Conservation (phyloP, 2,329 filamentous ascomycete genomes). For the Talaromyces sp. region DNA sequence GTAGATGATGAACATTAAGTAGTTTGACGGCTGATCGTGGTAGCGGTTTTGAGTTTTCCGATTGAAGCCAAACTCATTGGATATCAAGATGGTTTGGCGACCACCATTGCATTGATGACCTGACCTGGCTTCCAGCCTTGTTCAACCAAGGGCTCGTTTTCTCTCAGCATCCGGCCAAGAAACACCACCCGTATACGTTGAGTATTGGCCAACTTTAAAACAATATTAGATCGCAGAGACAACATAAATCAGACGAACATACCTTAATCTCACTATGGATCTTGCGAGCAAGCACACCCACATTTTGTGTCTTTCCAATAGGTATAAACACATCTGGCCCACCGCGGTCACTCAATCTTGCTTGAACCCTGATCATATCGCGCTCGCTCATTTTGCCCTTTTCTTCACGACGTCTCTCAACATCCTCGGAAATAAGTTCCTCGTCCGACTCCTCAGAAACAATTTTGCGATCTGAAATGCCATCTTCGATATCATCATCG, state of each 20-base stretch:
- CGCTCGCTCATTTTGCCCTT: slow-evolving; percentile 60
- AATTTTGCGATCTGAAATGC: slow-evolving; percentile 33
- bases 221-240: neutral
- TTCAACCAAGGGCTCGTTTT: slow-evolving; percentile 59
- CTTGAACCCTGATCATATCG: slow-evolving; percentile 57
- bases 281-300: slow-evolving; percentile 60
- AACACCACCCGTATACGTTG: slow-evolving; percentile 71
- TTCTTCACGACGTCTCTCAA: slow-evolving; percentile 49
- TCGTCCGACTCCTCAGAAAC: slow-evolving; percentile 41
- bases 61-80: no score
- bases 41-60: no score
- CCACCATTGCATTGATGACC: slow-evolving; percentile 73
- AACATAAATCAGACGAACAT: slow-evolving; percentile 30
- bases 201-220: slow-evolving; percentile 53
- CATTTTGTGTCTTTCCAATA: slow-evolving; percentile 60
- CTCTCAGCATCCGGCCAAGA: slow-evolving; percentile 74
- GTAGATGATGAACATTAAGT: neutral
- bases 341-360: slow-evolving; percentile 63
- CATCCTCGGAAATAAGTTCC: slow-evolving; percentile 35
- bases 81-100: slow-evolving; percentile 22
- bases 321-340: slow-evolving; percentile 61
- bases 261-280: slow-evolving; percentile 64
- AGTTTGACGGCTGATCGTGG: neutral
- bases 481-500: slow-evolving; percentile 27
- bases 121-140: slow-evolving; percentile 76